Conservation (phyloP, 179 eudicot species). For the Beta corolliflora region DNA sequence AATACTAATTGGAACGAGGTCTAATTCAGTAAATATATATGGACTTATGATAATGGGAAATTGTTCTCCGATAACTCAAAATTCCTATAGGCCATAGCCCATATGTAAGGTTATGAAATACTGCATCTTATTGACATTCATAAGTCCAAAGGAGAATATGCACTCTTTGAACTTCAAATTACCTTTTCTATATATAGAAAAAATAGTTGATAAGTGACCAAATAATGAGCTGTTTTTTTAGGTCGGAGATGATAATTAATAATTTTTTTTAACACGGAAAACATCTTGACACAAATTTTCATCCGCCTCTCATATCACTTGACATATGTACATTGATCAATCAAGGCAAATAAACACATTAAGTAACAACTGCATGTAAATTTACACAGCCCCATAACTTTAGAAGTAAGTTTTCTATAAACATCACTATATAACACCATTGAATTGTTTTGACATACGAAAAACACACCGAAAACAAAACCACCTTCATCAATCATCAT, state of each 20-base stretch:
- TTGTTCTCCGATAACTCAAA: too few species aligned
- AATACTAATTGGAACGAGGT: too few species aligned
- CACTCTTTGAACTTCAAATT: too few species aligned
- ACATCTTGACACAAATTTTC: background rate
- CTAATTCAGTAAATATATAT: too few species aligned
- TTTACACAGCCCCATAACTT: background rate
- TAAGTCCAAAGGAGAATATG: too few species aligned
- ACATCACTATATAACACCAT: constrained; percentile 17
- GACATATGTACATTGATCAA: background rate
- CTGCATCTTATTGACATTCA: too few species aligned
- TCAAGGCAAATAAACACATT: background rate
- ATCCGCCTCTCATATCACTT: background rate
- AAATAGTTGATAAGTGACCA: background rate
- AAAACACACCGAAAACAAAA: background rate
- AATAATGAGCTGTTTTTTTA: background rate
- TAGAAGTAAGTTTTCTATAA: constrained; percentile 6
- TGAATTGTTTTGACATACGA: constrained; percentile 13
- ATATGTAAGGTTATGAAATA: too few species aligned
- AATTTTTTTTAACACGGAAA: background rate
- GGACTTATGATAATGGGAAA: too few species aligned
- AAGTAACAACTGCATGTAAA: constrained; percentile 13
- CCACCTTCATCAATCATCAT: background rate
- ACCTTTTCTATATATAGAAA: too few species aligned
- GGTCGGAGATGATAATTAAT: background rate
- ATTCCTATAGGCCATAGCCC: too few species aligned